Conservation (phyloP, 1,139 yeast genomes). For the Debaryomyces sp. region DNA sequence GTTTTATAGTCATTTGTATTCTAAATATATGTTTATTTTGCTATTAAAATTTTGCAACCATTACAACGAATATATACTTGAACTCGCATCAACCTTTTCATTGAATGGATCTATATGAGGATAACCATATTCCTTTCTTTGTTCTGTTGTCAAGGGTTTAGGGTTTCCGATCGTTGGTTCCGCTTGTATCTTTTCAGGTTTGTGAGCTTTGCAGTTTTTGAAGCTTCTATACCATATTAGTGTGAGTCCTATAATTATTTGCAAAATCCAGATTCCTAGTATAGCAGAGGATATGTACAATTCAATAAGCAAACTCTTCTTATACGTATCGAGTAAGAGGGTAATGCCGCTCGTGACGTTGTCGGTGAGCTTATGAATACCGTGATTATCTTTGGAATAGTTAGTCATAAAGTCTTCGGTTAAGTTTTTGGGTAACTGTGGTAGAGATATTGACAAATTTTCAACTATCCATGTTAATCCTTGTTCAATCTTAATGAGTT, state of each 20-base stretch:
- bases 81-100: slow-evolving; percentile 9
- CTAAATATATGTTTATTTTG: slow-evolving; percentile 2
- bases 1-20: slow-evolving; percentile 3
- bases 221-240: slow-evolving; percentile 16
- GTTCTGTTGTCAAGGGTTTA: slow-evolving; percentile 28
- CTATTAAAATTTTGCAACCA: slow-evolving; percentile 7
- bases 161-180: slow-evolving; percentile 28
- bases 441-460: slow-evolving; percentile 62
- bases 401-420: slow-evolving; percentile 8
- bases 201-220: neutral
- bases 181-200: slow-evolving; percentile 10
- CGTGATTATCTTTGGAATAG: slow-evolving; percentile 1
- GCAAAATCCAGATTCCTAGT: slow-evolving; percentile 51
- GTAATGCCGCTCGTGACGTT: slow-evolving; percentile 6
- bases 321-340: slow-evolving; percentile 31
- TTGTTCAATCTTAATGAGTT: slow-evolving; percentile 60
- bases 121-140: slow-evolving; percentile 31
- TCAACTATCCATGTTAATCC: slow-evolving; percentile 82
- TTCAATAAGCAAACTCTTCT: slow-evolving; percentile 43
- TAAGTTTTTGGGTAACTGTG: slow-evolving; percentile 28
- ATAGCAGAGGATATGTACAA: slow-evolving; percentile 46
- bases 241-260: slow-evolving; percentile 40
- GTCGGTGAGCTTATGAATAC: slow-evolving; percentile 1
- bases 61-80: slow-evolving; percentile 11
- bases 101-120: slow-evolving; percentile 29